phyloP scores from a whole-genome alignment of 345 rosid genomes.

The Sisymbrium irio region DNA sequence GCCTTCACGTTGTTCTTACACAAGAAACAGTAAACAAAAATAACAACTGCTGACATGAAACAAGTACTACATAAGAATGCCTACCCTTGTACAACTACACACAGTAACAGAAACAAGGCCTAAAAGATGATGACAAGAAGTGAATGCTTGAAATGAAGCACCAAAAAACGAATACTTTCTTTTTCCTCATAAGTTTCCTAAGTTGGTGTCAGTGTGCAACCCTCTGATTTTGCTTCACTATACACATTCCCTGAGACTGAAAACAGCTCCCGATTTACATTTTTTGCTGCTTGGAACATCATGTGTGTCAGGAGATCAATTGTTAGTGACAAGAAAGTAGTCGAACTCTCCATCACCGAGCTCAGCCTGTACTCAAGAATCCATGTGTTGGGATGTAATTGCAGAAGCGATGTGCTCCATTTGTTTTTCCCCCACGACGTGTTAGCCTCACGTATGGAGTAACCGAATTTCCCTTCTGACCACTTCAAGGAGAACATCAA shows the following conservation, averaged over 20 bases:
- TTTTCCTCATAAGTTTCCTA: slow-evolving; percentile 1
- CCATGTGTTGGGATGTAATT: slow-evolving; percentile 76
- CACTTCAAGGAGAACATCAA: slow-evolving; percentile 45
- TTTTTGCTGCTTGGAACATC: slow-evolving; percentile 31
- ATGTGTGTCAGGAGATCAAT: slow-evolving; percentile 44
- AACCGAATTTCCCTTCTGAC: slow-evolving; percentile 57
- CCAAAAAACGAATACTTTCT: neutral
- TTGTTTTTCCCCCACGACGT: slow-evolving; percentile 54
- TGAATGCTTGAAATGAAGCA: slow-evolving; percentile 12
- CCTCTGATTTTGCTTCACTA: slow-evolving; percentile 17
- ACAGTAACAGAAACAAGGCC: neutral
- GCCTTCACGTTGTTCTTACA: no score
- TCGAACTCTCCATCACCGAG: slow-evolving; percentile 45
- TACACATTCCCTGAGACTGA: slow-evolving; percentile 16
- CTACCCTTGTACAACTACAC: neutral
- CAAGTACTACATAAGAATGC: neutral
- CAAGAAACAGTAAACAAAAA: neutral
- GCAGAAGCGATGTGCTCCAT: slow-evolving; percentile 59
- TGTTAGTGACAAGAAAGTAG: slow-evolving; percentile 45
- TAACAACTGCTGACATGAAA: neutral
- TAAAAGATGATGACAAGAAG: slow-evolving; percentile 18
- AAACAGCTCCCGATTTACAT: slow-evolving; percentile 27
- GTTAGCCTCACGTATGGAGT: slow-evolving; percentile 44
- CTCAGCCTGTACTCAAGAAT: slow-evolving; percentile 64
- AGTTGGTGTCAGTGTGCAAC: slow-evolving; percentile 32